phyloP scores from a whole-genome alignment of 495 filamentous ascomycete genomes.

The Hypoxylon perforatum region DNA sequence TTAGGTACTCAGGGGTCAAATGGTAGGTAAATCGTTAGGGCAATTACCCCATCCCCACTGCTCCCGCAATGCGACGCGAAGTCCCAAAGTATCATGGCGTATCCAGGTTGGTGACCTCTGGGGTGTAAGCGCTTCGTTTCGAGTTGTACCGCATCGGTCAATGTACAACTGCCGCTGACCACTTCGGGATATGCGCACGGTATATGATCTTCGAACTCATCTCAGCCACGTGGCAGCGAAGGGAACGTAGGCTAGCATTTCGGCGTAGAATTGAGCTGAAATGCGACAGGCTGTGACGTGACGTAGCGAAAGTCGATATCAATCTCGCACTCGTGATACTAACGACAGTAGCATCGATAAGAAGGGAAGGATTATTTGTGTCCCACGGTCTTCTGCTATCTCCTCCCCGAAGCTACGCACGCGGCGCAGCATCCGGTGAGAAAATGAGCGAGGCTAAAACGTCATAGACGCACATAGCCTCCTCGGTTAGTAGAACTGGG shows the following conservation, averaged over 20 bases:
- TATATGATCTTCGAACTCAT: background rate
- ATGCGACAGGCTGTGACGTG: no score
- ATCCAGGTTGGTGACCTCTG: no score
- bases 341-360: background rate
- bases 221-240: background rate
- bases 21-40: no score
- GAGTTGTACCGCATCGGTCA: background rate
- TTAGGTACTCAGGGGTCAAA: background rate
- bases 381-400: background rate
- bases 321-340: no score
- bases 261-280: no score
- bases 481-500: background rate
- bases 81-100: no score
- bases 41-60: no score
- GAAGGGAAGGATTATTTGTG: background rate
- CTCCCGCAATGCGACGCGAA: no score
- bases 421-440: conserved; percentile 57
- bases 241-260: no score
- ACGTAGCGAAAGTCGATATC: no score
- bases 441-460: conserved; percentile 49
- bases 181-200: background rate
- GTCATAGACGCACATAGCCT: conserved; percentile 6
- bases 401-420: conserved; percentile 57
- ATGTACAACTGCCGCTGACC: background rate
- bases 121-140: background rate